A percentile compares a stretch with the other conserved stretches of the same genome.
Conservation (phyloP, 805 yeast species). For the Schwanniomyces vanrijiae region DNA sequence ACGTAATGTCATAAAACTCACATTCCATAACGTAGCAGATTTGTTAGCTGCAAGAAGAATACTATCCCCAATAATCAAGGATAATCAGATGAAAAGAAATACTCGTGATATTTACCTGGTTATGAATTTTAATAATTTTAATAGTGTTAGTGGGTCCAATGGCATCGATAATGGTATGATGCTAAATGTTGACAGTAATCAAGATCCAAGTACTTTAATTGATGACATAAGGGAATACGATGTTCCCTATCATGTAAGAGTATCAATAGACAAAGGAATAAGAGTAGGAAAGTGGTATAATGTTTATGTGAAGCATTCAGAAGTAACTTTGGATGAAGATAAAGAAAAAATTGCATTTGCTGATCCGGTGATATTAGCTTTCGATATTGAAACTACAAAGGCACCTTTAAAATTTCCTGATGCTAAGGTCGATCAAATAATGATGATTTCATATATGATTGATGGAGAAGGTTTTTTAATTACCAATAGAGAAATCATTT, state of each 20-base stretch:
- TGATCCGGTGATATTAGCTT: slow-evolving; percentile 94
- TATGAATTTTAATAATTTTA: slow-evolving; percentile 41
- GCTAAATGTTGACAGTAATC: slow-evolving; percentile 14
- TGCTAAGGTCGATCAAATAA: slow-evolving; percentile 82
- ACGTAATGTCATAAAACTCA: slow-evolving; percentile 61
- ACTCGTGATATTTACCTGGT: slow-evolving; percentile 68
- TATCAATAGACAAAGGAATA: slow-evolving; percentile 83
- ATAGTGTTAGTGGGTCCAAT: slow-evolving; percentile 26
- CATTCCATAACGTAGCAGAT: slow-evolving; percentile 74
- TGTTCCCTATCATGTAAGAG: slow-evolving; percentile 95
- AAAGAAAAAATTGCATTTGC: slow-evolving; percentile 87
- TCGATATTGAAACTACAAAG: slow-evolving; percentile 96
- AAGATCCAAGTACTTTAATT: slow-evolving; percentile 63
- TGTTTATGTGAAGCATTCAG: slow-evolving; percentile 63
- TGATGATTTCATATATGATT: slow-evolving; percentile 99
- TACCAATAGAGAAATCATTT: slow-evolving; percentile 90
- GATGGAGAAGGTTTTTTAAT: slow-evolving; percentile 96
- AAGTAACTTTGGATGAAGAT: slow-evolving; percentile 55
- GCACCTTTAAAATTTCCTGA: slow-evolving; percentile 97
- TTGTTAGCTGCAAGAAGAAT: slow-evolving; percentile 71
- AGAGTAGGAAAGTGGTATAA: slow-evolving; percentile 97
- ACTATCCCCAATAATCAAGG: slow-evolving; percentile 66
- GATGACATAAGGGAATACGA: slow-evolving; percentile 90
- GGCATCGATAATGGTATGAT: slow-evolving; percentile 16
- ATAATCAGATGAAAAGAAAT: slow-evolving; percentile 61